These are phyloP conservation scores for Naegleria lovaniensis DNA, from an alignment of 208 protist genomes.

Conservation along the genomic window DNA sequence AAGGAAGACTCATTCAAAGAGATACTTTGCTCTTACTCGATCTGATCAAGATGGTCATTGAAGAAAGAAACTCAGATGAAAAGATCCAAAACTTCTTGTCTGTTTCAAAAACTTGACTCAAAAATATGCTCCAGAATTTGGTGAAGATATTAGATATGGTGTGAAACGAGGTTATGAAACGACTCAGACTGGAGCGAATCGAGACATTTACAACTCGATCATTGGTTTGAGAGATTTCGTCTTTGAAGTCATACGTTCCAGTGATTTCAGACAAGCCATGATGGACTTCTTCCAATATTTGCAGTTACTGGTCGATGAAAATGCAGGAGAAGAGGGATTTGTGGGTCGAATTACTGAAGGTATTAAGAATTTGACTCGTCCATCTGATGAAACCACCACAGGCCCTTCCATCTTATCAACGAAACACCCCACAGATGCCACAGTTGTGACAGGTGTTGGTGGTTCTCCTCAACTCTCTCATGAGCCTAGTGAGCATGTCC, in stretches of 20 bases:
- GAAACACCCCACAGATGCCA: not conserved
- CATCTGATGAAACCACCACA: not conserved
- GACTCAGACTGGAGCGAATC: not conserved
- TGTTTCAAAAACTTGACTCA: not conserved
- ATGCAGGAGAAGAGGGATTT: not conserved
- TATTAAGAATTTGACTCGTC: not conserved
- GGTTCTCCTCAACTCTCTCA: not conserved
- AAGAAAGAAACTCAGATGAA: not conserved
- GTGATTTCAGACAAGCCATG: not conserved
- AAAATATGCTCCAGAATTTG: not conserved
- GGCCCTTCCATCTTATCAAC: not conserved
- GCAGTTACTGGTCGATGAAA: not conserved
- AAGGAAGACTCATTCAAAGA: not conserved
- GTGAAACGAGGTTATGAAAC: not conserved
- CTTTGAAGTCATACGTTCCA: not conserved
- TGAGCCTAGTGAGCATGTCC: not conserved
- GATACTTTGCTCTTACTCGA: not conserved
- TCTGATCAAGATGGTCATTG: not conserved
- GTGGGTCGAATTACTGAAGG: not conserved
- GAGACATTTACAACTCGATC: not conserved
- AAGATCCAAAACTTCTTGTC: not conserved
- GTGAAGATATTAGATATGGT: not conserved
- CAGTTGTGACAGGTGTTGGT: not conserved
- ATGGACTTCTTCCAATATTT: not conserved
- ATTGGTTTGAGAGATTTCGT: not conserved